phyloP scores from a whole-genome alignment of 1,139 yeast genomes.

The Sugiyamaella novakii region DNA sequence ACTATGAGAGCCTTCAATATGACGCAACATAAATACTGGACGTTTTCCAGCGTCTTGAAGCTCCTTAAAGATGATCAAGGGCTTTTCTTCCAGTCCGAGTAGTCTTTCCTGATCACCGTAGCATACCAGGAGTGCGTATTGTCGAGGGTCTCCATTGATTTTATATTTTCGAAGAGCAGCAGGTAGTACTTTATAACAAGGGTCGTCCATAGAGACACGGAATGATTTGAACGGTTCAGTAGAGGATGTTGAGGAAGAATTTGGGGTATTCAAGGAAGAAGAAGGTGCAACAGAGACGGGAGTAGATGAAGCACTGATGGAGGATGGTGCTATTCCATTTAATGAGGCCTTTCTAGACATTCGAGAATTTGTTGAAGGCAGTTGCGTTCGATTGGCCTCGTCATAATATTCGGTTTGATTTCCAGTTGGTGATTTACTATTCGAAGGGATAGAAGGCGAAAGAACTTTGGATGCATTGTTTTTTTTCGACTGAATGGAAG shows the following conservation, averaged over 20 bases:
- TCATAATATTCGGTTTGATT: slow-evolving; percentile 8
- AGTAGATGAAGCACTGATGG: slow-evolving; percentile 13
- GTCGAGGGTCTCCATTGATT: slow-evolving; percentile 81
- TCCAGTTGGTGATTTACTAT: slow-evolving; percentile 7
- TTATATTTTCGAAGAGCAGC: slow-evolving; percentile 89
- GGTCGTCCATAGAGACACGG: slow-evolving; percentile 87
- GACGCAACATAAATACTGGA: slow-evolving; percentile 92
- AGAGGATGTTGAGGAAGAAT: slow-evolving; percentile 19
- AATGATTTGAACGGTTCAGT: slow-evolving; percentile 80
- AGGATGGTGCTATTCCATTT: slow-evolving; percentile 15
- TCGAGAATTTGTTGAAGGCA: background rate
- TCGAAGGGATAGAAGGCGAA: slow-evolving; percentile 9
- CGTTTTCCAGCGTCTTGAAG: slow-evolving; percentile 83
- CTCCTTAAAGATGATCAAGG: slow-evolving; percentile 85
- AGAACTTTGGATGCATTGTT: slow-evolving; percentile 2
- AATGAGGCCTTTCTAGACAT: slow-evolving; percentile 15
- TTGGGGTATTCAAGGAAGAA: slow-evolving; percentile 5
- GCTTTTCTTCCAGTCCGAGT: slow-evolving; percentile 81
- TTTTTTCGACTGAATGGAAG: slow-evolving; percentile 3
- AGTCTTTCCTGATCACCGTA: slow-evolving; percentile 87
- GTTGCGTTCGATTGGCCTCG: background rate
- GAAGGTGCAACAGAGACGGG: slow-evolving; percentile 16
- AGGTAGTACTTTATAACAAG: slow-evolving; percentile 85
- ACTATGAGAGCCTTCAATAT: slow-evolving; percentile 54
- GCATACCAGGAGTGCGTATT: slow-evolving; percentile 85